Evolutionary conservation across 2,329 filamentous ascomycete genomes (phyloP).

Genomic region (Pochonia chlamydosporia): DNA sequence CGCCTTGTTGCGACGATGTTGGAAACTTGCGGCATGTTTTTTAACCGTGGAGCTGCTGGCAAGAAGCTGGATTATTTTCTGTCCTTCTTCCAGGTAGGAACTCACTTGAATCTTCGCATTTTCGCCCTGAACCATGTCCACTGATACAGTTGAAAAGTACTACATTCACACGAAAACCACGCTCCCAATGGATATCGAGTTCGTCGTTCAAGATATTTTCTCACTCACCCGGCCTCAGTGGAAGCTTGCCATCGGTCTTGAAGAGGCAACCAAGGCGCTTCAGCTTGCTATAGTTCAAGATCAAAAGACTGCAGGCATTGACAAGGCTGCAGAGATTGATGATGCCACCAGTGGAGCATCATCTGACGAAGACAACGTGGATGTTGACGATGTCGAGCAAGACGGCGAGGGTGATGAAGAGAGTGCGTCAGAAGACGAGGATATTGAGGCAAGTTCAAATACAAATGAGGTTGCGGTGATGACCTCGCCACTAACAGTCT

Average conservation of each 20-base stretch:
- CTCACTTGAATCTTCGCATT: background rate
- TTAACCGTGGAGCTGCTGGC: slow-evolving; percentile 85
- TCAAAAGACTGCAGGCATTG: slow-evolving; percentile 71
- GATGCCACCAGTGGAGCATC: slow-evolving; percentile 64
- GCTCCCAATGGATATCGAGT: slow-evolving; percentile 94
- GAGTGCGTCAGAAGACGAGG: slow-evolving; percentile 55
- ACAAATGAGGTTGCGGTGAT: background rate
- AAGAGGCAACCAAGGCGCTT: slow-evolving; percentile 80
- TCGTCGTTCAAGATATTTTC: slow-evolving; percentile 90
- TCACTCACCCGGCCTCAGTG: slow-evolving; percentile 81
- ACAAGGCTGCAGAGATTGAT: slow-evolving; percentile 64
- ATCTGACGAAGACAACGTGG: slow-evolving; percentile 71
- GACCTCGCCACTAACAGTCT: background rate
- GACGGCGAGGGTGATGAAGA: slow-evolving; percentile 57
- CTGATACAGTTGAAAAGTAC: slow-evolving; percentile 49
- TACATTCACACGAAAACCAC: slow-evolving; percentile 88
- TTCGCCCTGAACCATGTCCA: background rate
- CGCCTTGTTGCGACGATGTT: slow-evolving; percentile 83
- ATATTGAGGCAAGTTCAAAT: slow-evolving; percentile 42
- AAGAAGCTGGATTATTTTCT: slow-evolving; percentile 98
- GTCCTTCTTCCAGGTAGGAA: slow-evolving; percentile 75
- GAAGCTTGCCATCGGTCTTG: slow-evolving; percentile 74
- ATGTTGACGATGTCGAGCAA: slow-evolving; percentile 58
- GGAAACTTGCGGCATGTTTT: slow-evolving; percentile 94
- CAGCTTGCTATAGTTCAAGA: slow-evolving; percentile 85